Evolutionary conservation across 148 eudicot genomes (phyloP).

Genomic region (Rhododendron simsii): DNA sequence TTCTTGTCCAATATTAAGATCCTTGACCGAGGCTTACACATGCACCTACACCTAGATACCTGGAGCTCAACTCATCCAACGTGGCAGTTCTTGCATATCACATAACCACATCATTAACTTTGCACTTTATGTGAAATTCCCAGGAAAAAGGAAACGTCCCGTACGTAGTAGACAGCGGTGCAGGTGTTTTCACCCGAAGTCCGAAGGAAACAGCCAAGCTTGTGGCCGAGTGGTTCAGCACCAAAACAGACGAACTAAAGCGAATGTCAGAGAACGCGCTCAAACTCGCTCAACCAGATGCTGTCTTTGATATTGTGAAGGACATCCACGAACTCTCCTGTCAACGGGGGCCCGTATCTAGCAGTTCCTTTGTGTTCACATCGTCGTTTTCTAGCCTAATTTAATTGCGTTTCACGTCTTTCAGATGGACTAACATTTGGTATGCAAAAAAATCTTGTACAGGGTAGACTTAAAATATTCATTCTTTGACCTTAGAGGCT

Average conservation of each 20-base stretch:
- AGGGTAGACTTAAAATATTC: conserved; percentile 20
- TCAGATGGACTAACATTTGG: conserved; percentile 4
- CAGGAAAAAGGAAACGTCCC: conserved; percentile 98
- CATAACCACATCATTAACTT: background rate
- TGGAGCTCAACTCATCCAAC: background rate
- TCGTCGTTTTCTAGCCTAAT: conserved; percentile 75
- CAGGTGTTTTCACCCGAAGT: conserved; percentile 87
- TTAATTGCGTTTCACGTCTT: background rate
- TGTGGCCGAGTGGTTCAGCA: conserved; percentile 88
- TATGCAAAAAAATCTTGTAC: conserved; percentile 18
- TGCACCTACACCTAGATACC: background rate
- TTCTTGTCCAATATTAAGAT: background rate
- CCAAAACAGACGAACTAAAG: conserved; percentile 56
- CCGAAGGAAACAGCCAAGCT: conserved; percentile 77
- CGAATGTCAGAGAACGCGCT: conserved; percentile 83
- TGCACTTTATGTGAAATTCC: background rate
- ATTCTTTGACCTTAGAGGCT: conserved; percentile 16
- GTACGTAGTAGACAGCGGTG: conserved; percentile 86
- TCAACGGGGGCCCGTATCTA: conserved; percentile 76
- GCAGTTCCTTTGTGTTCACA: conserved; percentile 69
- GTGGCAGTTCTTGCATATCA: background rate
- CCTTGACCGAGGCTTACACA: background rate
- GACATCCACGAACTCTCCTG: conserved; percentile 79
- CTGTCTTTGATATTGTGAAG: conserved; percentile 90
- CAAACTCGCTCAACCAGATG: conserved; percentile 80